These are phyloP conservation scores for Fraxinus cuspidata DNA, from an alignment of 257 asterid genomes.

Conservation along the genomic window DNA sequence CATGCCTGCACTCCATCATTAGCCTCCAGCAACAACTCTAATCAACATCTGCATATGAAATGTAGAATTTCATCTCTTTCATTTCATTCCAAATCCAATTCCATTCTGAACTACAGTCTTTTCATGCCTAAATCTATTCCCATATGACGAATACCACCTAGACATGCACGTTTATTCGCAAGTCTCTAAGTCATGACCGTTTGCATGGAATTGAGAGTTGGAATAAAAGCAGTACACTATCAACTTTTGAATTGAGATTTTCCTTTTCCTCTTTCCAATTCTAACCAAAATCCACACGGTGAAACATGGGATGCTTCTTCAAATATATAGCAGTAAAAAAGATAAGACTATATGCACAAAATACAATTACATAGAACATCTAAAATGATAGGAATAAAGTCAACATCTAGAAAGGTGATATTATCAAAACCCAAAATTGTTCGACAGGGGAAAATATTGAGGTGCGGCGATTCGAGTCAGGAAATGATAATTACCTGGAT, in stretches of 20 bases:
- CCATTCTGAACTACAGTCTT: not conserved
- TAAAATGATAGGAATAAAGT: not conserved
- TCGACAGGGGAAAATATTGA: not conserved
- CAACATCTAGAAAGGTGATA: not conserved
- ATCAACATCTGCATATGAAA: not conserved
- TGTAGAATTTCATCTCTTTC: not conserved
- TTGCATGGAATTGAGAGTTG: not conserved
- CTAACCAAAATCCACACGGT: not conserved
- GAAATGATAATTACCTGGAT: constrained; percentile 44
- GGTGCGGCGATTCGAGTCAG: constrained; percentile 19
- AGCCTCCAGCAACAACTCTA: not conserved
- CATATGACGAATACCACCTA: not conserved
- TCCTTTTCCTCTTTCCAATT: not conserved
- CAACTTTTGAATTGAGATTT: not conserved
- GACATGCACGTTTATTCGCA: not conserved
- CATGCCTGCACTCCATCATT: not conserved
- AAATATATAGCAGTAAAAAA: not conserved
- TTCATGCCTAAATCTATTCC: not conserved
- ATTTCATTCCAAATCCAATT: no score
- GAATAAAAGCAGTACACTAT: not conserved
- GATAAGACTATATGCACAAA: not conserved
- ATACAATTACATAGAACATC: no score
- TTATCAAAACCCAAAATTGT: not conserved
- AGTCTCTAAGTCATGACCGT: not conserved
- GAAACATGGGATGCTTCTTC: not conserved